Evolutionary conservation across 2,329 filamentous ascomycete species (phyloP), one percentile per base, ranked within the genome.

Genomic region (Colletotrichum sp.): DNA sequence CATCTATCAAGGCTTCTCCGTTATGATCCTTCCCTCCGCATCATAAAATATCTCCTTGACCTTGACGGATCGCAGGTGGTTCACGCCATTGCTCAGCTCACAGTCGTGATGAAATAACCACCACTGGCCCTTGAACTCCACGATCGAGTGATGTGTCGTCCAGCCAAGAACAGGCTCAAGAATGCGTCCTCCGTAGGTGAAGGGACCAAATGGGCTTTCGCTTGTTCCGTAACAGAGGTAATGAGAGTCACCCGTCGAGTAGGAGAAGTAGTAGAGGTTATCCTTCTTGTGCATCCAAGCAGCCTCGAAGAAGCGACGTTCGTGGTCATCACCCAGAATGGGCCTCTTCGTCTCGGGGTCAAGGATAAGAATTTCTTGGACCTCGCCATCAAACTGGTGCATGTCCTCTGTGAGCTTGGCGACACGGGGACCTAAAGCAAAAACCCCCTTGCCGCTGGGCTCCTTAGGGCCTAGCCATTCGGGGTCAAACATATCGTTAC

Each of bases 131-230:
- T 91, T 83, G 81, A 94, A 95, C 87, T 95, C 93, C 12, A 93
- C 93, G 79, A 96, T 93, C 5, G 92, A 94, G 83, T 96, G 94
- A 85, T 96, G 94, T 71, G 94, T 96, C 59, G 94, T 96, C 94
- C 94, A 96, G 2, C 94, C 94, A 30, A 94, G 83, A 7, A 96
- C 94, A 0, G 94, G 94, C 87, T 95, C 93, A 65, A 96, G 83
- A 71, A 96, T 93, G 63, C 91, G 86, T 0, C 94, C 94, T 0
- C 88, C 89, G 77, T 95, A 96, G 2, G 91, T 94, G 80, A 96
- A 96, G 0, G 94, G 94, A 0, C 94, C 94, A 13, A 91, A 84
- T 1, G 94, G 94, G 73, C 85, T 92, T 7, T 90, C 86, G 0
- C 92, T 90, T 4, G 89, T 91, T 2, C 93, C 94, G 81, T 95